Conservation (phyloP, 306 rosid genomes). For the Macrotyloma uniflorum region DNA sequence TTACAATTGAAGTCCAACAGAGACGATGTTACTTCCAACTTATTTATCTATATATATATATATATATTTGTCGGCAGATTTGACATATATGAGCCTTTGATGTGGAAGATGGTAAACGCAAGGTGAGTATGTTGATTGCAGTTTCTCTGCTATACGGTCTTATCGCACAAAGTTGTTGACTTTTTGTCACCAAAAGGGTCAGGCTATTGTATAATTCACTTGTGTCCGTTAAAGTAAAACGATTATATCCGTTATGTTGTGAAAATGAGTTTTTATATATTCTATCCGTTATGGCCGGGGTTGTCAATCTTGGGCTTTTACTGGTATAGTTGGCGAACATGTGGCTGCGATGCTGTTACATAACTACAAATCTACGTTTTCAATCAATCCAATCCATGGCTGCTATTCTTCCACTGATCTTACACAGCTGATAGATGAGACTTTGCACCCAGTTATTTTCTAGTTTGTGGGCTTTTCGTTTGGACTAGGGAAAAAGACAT, state of each 20-base stretch:
- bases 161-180: conserved; percentile 29
- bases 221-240: conserved; percentile 14
- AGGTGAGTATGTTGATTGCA: conserved; percentile 14
- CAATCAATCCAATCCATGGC: conserved; percentile 24
- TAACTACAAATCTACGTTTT: background rate
- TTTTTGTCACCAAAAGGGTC: background rate
- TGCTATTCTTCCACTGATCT: conserved; percentile 11
- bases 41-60: background rate
- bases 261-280: background rate
- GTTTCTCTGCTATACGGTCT: conserved; percentile 22
- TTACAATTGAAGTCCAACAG: background rate
- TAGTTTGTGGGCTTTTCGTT: background rate
- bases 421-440: background rate
- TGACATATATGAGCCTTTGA: conserved; percentile 35
- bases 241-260: background rate
- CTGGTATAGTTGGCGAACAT: background rate
- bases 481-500: background rate
- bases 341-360: background rate
- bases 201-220: conserved; percentile 21
- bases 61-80: conserved; percentile 6
- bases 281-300: background rate
- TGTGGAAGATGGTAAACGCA: conserved; percentile 35
- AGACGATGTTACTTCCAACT: conserved; percentile 19
- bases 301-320: background rate
- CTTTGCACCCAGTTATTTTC: background rate